A percentile compares a stretch with the other conserved stretches of the same genome.
Conservation (phyloP, 2,329 filamentous ascomycete species). For the Epicoccum sorghinum region DNA sequence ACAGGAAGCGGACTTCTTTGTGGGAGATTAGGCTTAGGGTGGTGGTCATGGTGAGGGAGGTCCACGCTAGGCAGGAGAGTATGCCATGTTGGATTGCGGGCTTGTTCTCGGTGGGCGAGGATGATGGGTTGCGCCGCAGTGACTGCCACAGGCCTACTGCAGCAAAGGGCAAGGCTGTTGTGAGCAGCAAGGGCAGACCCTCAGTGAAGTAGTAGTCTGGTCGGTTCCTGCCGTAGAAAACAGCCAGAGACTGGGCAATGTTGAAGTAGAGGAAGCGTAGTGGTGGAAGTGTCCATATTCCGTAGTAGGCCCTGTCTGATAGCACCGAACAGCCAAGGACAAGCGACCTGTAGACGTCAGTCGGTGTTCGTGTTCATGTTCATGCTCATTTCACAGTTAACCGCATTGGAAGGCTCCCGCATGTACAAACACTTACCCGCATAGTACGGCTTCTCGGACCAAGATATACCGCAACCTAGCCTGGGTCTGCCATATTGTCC, state of each 20-base stretch:
- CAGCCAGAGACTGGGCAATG: conserved; percentile 80
- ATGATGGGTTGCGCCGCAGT: conserved; percentile 15
- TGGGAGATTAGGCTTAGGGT: conserved; percentile 81
- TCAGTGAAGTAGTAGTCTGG: conserved; percentile 94
- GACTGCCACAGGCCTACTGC: conserved; percentile 65
- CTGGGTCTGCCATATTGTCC: conserved; percentile 57
- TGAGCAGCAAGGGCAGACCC: conserved; percentile 85
- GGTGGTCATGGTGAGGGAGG: conserved; percentile 65
- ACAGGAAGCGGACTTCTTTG: conserved; percentile 97
- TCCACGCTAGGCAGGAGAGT: conserved; percentile 40
- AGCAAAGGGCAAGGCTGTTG: conserved; percentile 80
- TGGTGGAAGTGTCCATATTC: conserved; percentile 85
- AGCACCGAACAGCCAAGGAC: conserved; percentile 68
- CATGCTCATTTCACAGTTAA: background rate
- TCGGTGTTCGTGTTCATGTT: conserved; percentile 4
- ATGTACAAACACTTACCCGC: conserved; percentile 51
- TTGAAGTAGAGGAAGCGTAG: conserved; percentile 91
- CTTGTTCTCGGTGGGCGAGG: background rate
- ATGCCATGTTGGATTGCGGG: conserved; percentile 17
- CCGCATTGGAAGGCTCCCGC: conserved; percentile 1
- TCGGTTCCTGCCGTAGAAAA: conserved; percentile 90
- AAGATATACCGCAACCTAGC: conserved; percentile 58
- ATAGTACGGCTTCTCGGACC: conserved; percentile 68
- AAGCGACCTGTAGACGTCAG: conserved; percentile 51
- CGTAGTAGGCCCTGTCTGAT: conserved; percentile 81